Evolutionary conservation across 495 filamentous ascomycete genomes (phyloP).

Genomic region (Aspergillus heteromorphus): DNA sequence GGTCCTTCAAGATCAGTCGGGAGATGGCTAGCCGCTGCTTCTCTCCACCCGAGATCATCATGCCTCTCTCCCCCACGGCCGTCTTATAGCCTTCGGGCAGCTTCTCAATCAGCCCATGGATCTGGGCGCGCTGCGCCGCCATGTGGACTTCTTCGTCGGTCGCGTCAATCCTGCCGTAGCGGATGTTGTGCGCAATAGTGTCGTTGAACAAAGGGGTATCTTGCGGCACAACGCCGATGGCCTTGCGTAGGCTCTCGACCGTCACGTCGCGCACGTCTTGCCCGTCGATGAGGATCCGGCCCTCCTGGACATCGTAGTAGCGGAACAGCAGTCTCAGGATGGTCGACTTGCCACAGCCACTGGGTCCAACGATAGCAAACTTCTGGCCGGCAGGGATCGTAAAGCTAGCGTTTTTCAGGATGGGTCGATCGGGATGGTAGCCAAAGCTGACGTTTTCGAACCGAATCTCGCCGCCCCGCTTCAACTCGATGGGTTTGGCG

Average conservation of each 20-base stretch:
- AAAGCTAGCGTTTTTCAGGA: constrained; percentile 75
- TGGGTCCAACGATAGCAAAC: constrained; percentile 90
- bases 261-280: constrained; percentile 85
- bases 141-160: constrained; percentile 64
- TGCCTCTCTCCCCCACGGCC: constrained; percentile 88
- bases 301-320: constrained; percentile 85
- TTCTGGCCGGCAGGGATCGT: constrained; percentile 95
- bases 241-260: constrained; percentile 72
- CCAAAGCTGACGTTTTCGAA: constrained; percentile 96
- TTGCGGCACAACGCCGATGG: constrained; percentile 94
- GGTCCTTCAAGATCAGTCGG: constrained; percentile 83
- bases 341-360: constrained; percentile 94
- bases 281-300: constrained; percentile 84
- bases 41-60: constrained; percentile 98
- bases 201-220: constrained; percentile 97
- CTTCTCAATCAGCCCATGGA: constrained; percentile 72
- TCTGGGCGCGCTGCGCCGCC: constrained; percentile 74
- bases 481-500: constrained; percentile 65
- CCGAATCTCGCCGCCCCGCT: constrained; percentile 76
- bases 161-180: constrained; percentile 84
- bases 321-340: constrained; percentile 87
- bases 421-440: constrained; percentile 81
- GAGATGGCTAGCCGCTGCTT: constrained; percentile 91
- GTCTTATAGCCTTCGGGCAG: constrained; percentile 87
- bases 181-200: constrained; percentile 90